Evolutionary conservation across 345 rosid species (phyloP), one percentile per base, ranked within the genome.

Genomic region (Gossypium sturtianum): DNA sequence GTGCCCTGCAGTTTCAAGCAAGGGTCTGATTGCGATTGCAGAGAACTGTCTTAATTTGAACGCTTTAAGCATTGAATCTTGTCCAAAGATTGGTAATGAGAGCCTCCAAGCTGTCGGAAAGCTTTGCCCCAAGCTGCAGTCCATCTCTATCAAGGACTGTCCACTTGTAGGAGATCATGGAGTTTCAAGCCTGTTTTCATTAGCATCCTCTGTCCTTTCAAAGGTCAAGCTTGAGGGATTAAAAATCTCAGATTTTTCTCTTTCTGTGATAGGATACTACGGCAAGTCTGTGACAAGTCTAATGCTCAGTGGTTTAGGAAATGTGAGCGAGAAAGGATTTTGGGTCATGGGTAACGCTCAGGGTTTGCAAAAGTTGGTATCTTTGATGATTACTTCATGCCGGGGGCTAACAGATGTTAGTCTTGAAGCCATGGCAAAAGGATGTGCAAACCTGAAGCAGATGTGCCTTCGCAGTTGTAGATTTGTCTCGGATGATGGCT

Each of bases 331-430:
- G 83, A 89, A 79, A 77, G 96, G 96, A 66, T 91, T 91, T 74
- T 89, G 96, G 96, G 96, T 86, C 75, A 89, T 91, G 96, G 93
- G 96, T 12, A 91, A 86, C 75, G 90, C 90, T 57, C 83, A 72
- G 64, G 91, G 96, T 64, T 84, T 91, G 79, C 76, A 83, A 64
- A 87, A 82, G 49, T 78, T 89, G 78, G 49, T 29, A 6, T 80
- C 85, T 29, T 82, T 89, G 87, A 73, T 83, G 43, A 71, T 91
- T 57, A 82, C 83, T 66, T 86, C 93, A 34, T 86, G 96, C 71
- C 75, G 85, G 7, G 92, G 92, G 38, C 66, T 87, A 57, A 87
- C 96, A 17, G 93, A 91, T 78, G 72, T 84, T 66, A 84, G 96
- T 70, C 86, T 91, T 34, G 88, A 81, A 80, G 90, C 88, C 57